These are phyloP conservation scores for Stephanodiscus minutulus DNA, from an alignment of 108 stramenopile species.

Conservation along the genomic window DNA sequence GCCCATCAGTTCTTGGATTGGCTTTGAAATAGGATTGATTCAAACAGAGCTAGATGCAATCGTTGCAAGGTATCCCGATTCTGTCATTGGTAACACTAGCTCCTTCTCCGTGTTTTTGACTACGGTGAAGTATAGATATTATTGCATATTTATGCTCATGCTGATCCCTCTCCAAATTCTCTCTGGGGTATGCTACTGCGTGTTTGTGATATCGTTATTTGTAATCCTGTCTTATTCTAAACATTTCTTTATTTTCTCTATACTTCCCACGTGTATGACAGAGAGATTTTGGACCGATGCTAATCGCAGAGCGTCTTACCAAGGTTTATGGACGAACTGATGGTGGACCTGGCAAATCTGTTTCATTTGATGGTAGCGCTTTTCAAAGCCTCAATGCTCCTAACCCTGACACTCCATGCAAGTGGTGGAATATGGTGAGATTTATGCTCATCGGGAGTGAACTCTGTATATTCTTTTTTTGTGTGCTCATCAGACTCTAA, in stretches of 20 bases:
- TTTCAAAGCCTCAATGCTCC: conserved; percentile 28
- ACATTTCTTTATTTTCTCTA: conserved; percentile 6
- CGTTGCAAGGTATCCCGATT: conserved; percentile 14
- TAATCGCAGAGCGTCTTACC: conserved; percentile 65
- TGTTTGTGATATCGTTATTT: background rate
- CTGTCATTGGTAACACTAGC: conserved; percentile 45
- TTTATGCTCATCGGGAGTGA: background rate
- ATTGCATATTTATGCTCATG: conserved; percentile 49
- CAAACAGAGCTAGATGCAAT: conserved; percentile 56
- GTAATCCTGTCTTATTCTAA: background rate
- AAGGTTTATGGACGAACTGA: conserved; percentile 63
- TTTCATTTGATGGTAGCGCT: conserved; percentile 16
- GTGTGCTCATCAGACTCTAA: background rate
- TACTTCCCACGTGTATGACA: conserved; percentile 17
- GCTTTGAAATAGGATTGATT: conserved; percentile 56
- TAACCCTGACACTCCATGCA: conserved; percentile 55
- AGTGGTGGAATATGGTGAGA: conserved; percentile 52
- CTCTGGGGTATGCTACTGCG: background rate
- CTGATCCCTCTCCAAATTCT: conserved; percentile 33
- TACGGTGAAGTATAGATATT: conserved; percentile 67
- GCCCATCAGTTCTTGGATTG: conserved; percentile 65
- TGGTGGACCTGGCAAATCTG: conserved; percentile 60
- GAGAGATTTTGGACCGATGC: conserved; percentile 73
- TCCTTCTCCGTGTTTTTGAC: conserved; percentile 58
- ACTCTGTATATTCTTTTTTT: background rate